These are phyloP conservation scores for Entonaema liquescens DNA, from an alignment of 495 filamentous ascomycete genomes.

Conservation along the genomic window DNA sequence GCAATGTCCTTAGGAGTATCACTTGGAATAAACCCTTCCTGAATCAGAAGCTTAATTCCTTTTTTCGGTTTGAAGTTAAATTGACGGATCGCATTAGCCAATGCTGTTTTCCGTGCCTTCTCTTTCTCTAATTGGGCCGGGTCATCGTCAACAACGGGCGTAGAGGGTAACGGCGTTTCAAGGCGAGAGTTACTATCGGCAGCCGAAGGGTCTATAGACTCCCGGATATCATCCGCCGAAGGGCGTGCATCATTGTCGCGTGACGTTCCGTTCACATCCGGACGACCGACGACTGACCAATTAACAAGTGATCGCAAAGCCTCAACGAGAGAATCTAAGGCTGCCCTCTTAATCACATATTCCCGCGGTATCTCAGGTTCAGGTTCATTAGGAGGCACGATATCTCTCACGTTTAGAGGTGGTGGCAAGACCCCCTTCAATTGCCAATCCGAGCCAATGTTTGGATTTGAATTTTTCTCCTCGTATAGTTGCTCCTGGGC, in stretches of 20 bases:
- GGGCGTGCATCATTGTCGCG: slow-evolving; percentile 64
- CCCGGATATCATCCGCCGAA: slow-evolving; percentile 78
- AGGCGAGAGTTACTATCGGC: slow-evolving; percentile 58
- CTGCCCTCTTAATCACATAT: slow-evolving; percentile 85
- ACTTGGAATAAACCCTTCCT: slow-evolving; percentile 85
- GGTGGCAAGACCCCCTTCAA: slow-evolving; percentile 84
- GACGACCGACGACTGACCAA: slow-evolving; percentile 75
- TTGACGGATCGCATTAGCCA: slow-evolving; percentile 84
- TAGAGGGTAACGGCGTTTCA: slow-evolving; percentile 74
- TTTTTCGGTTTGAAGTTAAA: slow-evolving; percentile 99
- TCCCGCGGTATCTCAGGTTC: slow-evolving; percentile 81
- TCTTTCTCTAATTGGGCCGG: slow-evolving; percentile 89
- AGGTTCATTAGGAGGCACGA: slow-evolving; percentile 65
- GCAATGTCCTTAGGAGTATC: slow-evolving; percentile 84
- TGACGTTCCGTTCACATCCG: slow-evolving; percentile 61
- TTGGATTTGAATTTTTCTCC: slow-evolving; percentile 72
- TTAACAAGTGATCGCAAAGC: slow-evolving; percentile 88
- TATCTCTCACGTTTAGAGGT: slow-evolving; percentile 79
- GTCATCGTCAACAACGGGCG: slow-evolving; percentile 85
- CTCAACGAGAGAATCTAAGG: slow-evolving; percentile 86
- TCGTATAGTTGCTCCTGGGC: slow-evolving; percentile 85
- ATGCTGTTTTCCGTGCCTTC: slow-evolving; percentile 91
- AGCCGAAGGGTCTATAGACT: slow-evolving; percentile 77
- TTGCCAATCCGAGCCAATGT: slow-evolving; percentile 76
- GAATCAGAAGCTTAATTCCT: slow-evolving; percentile 82